Evolutionary conservation across 441 rosid genomes (phyloP), one percentile per base, ranked within the genome.

Genomic region (Dalechampia spathulata): DNA sequence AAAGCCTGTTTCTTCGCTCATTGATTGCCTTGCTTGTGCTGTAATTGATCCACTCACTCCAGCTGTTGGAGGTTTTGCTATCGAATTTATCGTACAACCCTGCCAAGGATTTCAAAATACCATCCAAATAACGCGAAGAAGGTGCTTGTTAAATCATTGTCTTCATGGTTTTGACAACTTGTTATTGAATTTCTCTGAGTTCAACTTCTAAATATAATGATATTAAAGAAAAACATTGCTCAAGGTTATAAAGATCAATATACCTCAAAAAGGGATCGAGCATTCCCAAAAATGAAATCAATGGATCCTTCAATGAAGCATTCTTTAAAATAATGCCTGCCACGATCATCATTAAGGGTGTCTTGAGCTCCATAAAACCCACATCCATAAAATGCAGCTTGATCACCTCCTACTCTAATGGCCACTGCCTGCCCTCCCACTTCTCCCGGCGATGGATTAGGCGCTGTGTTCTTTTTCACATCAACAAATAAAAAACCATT

Each of bases 291-390:
- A 46, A 85, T 87, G 68, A 91, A 85, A 67, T 87, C 95, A 37
- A 85, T 83, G n/a, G 96, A 87, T 23, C 95, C 95, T 73, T 87
- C 82, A 1, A 91, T 81, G 71, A 83, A 83, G 42, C 95, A 87
- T 12, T 74, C 78, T 57, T 69, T 77, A 64, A 70, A 91, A 58
- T 74, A 91, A 65, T 91, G 98, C 40, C 77, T 78, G 13, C 96
- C 98, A 6, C 30, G 61, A 57, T 83, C 80, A 49, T 91, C 98
- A 66, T 70, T 72, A 58, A 87, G 90, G 0, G 98, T 91, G 66
- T 91, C 95, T 75, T 90, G 98, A 13, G 88, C 83, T 52, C 96
- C 90, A 49, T 66, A 85, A 63, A 91, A 79, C 44, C 98, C 96
- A 64, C 96, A 91, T 0, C 85, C 75, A 32, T 77, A 82, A 61